phyloP scores from a whole-genome alignment of 805 yeast species.

The Wickerhamiella musiphila region DNA sequence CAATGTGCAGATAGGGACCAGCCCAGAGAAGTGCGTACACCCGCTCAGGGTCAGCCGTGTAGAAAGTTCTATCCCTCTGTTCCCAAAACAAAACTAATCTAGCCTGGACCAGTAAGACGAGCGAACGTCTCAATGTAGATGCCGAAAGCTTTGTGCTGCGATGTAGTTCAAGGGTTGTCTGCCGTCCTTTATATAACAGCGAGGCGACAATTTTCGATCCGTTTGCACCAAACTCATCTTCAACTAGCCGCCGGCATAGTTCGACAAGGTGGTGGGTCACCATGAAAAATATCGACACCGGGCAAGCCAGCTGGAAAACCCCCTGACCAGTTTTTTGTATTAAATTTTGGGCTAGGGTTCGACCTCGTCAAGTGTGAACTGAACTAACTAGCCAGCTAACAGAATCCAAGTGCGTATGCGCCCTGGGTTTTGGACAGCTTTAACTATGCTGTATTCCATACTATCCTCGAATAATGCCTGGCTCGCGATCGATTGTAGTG shows the following conservation, averaged over 20 bases:
- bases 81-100: slow-evolving; percentile 55
- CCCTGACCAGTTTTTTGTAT: not conserved
- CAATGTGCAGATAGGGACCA: slow-evolving; percentile 52
- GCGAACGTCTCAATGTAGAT: slow-evolving; percentile 38
- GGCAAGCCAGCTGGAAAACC: not conserved
- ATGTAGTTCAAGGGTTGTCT: slow-evolving; percentile 38
- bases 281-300: slow-evolving; percentile 2
- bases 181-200: slow-evolving; percentile 51
- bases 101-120: slow-evolving; percentile 65
- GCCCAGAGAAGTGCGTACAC: slow-evolving; percentile 47
- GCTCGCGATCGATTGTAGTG: too few species aligned
- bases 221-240: slow-evolving; percentile 43
- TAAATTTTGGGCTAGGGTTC: too few species aligned
- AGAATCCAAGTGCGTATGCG: too few species aligned
- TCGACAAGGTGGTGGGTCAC: slow-evolving; percentile 12
- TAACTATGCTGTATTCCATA: too few species aligned
- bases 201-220: slow-evolving; percentile 47
- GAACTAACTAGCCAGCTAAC: too few species aligned
- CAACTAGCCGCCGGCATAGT: slow-evolving; percentile 16
- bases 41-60: slow-evolving; percentile 49
- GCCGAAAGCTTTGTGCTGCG: slow-evolving; percentile 30
- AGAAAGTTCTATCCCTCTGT: slow-evolving; percentile 30
- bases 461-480: too few species aligned
- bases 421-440: too few species aligned
- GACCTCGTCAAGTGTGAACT: too few species aligned